Percentiles rank a stretch among this genome's conserved stretches.
Conservation (phyloP, 1,284 basidiomycete genomes). For the Takashimella tepidaria region DNA sequence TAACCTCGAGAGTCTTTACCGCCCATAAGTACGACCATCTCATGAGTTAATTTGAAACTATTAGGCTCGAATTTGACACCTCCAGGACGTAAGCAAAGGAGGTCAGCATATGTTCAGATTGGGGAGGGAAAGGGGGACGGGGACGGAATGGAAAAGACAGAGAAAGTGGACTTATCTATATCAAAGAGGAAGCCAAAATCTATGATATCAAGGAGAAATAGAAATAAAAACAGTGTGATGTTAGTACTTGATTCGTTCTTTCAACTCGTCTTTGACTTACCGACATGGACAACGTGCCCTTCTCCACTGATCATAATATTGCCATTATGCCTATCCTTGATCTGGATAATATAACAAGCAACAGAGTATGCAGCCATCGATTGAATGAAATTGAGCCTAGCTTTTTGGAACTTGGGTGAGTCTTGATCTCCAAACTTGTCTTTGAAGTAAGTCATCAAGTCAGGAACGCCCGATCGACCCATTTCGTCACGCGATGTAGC, state of each 20-base stretch:
- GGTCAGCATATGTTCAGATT: constrained; percentile 11
- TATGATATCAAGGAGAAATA: constrained; percentile 35
- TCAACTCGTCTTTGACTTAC: no score
- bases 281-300: constrained; percentile 92
- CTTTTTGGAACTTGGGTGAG: constrained; percentile 83
- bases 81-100: constrained; percentile 8
- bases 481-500: constrained; percentile 98
- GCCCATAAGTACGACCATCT: constrained; percentile 98
- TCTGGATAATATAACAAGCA: constrained; percentile 96
- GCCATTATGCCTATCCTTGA: constrained; percentile 96
- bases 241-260: no score
- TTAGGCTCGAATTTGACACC: constrained; percentile 93
- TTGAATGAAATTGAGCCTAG: constrained; percentile 93
- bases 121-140: constrained; percentile 14
- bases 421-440: constrained; percentile 89
- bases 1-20: constrained; percentile 90
- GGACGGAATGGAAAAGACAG: background rate
- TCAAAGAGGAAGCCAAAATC: constrained; percentile 99
- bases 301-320: constrained; percentile 99
- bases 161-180: constrained; percentile 92
- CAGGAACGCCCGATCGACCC: constrained; percentile 97
- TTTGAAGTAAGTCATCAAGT: constrained; percentile 90
- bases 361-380: constrained; percentile 99
- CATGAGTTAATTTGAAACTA: constrained; percentile 96
- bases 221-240: no score